These are phyloP conservation scores for Fusarium devonianum DNA, from an alignment of 2,329 filamentous ascomycete species.

Conservation along the genomic window DNA sequence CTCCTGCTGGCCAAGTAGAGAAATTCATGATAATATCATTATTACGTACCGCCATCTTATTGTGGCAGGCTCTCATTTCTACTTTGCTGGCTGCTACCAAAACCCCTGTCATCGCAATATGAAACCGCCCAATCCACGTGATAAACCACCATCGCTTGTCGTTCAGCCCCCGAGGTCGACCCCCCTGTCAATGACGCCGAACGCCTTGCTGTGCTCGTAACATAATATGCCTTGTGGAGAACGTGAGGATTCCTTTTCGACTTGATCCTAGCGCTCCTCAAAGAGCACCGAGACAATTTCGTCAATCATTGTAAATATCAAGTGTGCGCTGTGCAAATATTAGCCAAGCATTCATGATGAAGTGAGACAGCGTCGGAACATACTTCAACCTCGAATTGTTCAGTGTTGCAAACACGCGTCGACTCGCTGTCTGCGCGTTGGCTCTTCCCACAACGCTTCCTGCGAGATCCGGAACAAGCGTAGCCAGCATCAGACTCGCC, in stretches of 20 bases:
- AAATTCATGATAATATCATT: conserved; percentile 16
- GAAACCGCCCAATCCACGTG: conserved; percentile 20
- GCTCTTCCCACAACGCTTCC: conserved; percentile 90
- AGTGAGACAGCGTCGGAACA: conserved; percentile 49
- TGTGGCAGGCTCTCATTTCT: conserved; percentile 8
- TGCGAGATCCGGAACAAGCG: conserved; percentile 87
- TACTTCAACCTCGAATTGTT: conserved; percentile 93
- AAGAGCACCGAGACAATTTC: conserved; percentile 73
- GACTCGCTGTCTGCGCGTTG: conserved; percentile 89
- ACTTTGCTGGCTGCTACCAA: neutral
- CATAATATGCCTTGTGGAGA: conserved; percentile 24
- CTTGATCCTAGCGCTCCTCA: conserved; percentile 47
- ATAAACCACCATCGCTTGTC: conserved; percentile 13
- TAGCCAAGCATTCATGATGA: conserved; percentile 26
- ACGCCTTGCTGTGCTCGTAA: conserved; percentile 29
- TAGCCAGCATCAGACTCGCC: conserved; percentile 87
- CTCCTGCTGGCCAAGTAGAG: neutral
- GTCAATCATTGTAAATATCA: conserved; percentile 75
- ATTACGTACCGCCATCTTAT: conserved; percentile 20
- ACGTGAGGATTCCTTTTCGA: conserved; percentile 6
- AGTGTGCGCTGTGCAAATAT: conserved; percentile 62
- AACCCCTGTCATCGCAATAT: conserved; percentile 1
- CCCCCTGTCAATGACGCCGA: conserved; percentile 34
- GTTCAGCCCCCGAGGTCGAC: conserved; percentile 25
- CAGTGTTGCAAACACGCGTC: conserved; percentile 86